phyloP scores from a whole-genome alignment of 371 early-diverging fungal species.

The Capillidium heterosporum region DNA sequence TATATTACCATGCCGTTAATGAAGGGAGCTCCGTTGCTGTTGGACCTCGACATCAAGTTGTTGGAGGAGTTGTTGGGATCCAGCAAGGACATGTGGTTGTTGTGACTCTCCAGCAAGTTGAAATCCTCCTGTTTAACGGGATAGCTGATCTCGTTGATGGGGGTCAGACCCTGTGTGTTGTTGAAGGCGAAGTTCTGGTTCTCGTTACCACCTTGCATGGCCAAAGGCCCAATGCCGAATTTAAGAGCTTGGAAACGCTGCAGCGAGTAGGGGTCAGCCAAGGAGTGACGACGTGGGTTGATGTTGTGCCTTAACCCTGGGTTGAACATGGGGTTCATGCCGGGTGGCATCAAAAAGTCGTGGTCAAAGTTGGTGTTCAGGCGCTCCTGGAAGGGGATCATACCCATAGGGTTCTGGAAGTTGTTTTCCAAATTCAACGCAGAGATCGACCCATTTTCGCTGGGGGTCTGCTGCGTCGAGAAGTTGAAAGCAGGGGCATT shows the following conservation, averaged over 20 bases:
- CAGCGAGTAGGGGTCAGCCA: conserved; percentile 7
- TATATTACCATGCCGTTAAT: no score
- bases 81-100: no score
- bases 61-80: no score
- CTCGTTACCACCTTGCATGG: not conserved
- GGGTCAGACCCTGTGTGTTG: no score
- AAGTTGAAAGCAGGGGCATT: no score
- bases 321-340: not conserved
- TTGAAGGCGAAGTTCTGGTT: no score
- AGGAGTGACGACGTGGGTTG: conserved; percentile 5
- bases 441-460: not conserved
- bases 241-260: conserved; percentile 5
- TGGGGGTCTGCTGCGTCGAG: not conserved
- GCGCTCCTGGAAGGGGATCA: not conserved
- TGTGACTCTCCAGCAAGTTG: no score
- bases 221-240: conserved; percentile 2
- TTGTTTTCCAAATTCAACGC: conserved; percentile 1
- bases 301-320: not conserved
- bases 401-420: not conserved
- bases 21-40: no score
- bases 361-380: not conserved
- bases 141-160: no score
- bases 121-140: no score
- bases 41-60: no score
- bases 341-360: not conserved